Conservation (phyloP, 768 basidiomycete species). For the Rhodotorula sphaerocarpa region DNA sequence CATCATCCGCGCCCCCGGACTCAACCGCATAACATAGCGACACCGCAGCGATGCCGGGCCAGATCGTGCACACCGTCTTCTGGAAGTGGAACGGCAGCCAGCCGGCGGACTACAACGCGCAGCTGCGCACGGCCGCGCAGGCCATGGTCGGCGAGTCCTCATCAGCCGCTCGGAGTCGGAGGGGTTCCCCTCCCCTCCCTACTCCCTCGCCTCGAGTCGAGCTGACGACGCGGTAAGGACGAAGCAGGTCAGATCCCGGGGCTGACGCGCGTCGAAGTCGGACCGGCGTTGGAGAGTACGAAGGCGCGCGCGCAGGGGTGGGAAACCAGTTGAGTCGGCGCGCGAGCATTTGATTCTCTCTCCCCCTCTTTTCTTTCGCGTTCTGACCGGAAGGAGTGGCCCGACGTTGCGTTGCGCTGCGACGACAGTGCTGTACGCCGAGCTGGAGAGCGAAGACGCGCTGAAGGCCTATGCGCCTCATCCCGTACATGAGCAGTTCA, state of each 20-base stretch:
- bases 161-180: too few relatives aligned
- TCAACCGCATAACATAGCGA: too few relatives aligned
- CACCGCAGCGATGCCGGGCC: neutral
- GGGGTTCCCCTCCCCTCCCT: too few relatives aligned
- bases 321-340: conserved; percentile 14
- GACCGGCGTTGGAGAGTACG: conserved; percentile 9
- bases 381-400: neutral
- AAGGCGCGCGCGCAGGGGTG: conserved; percentile 20
- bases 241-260: conserved; percentile 20
- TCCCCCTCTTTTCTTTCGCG: neutral
- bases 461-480: conserved; percentile 13
- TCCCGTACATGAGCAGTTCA: conserved; percentile 13
- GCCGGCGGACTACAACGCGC: neutral
- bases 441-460: conserved; percentile 18
- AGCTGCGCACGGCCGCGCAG: neutral
- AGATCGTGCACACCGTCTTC: conserved; percentile 20
- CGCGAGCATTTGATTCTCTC: too few relatives aligned
- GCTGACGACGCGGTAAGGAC: too few relatives aligned
- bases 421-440: conserved; percentile 21
- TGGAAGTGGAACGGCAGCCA: conserved; percentile 15
- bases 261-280: conserved; percentile 4
- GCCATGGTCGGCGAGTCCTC: conserved; percentile 16
- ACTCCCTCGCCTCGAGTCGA: too few relatives aligned
- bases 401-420: too few relatives aligned
- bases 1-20: too few relatives aligned